Percentiles rank a stretch among this genome's conserved stretches.
Evolutionary conservation across 2,329 filamentous ascomycete genomes (phyloP).

Genomic region (Dactylellina parvicollis): DNA sequence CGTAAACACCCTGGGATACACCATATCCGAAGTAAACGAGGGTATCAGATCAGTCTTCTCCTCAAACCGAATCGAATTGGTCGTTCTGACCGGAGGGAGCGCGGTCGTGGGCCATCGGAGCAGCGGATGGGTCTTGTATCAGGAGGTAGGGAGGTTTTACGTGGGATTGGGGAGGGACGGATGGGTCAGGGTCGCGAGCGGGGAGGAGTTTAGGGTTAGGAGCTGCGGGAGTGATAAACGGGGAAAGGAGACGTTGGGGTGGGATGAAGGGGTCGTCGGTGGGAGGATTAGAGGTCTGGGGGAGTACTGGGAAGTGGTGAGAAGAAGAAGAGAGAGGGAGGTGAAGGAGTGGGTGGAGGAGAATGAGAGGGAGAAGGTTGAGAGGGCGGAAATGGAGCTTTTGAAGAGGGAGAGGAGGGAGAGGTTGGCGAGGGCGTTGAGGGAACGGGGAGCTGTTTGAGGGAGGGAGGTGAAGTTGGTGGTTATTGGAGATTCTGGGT

Average conservation of each 20-base stretch:
- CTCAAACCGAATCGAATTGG: background rate
- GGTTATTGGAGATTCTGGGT: background rate
- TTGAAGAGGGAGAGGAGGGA: background rate
- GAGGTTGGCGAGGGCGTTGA: constrained; percentile 1
- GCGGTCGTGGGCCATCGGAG: background rate
- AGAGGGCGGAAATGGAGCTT: background rate
- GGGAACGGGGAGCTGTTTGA: background rate
- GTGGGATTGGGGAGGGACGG: constrained; percentile 1
- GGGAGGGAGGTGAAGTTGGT: background rate
- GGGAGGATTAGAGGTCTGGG: constrained; percentile 19
- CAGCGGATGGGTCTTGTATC: constrained; percentile 8
- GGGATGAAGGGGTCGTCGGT: background rate
- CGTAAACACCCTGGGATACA: background rate
- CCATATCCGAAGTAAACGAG: background rate
- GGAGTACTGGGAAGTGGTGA: constrained; percentile 10
- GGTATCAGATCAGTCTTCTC: background rate
- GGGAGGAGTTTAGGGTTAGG: background rate
- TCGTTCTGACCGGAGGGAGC: background rate
- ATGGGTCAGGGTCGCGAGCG: constrained; percentile 17
- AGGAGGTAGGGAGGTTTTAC: background rate
- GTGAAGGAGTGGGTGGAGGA: background rate
- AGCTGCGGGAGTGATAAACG: background rate
- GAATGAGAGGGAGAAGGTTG: background rate
- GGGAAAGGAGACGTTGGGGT: constrained; percentile 1
- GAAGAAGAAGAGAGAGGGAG: background rate